Evolutionary conservation across 225 moss, liverwort and hornwort species (phyloP).

Genomic region (Pleurozium schreberi): DNA sequence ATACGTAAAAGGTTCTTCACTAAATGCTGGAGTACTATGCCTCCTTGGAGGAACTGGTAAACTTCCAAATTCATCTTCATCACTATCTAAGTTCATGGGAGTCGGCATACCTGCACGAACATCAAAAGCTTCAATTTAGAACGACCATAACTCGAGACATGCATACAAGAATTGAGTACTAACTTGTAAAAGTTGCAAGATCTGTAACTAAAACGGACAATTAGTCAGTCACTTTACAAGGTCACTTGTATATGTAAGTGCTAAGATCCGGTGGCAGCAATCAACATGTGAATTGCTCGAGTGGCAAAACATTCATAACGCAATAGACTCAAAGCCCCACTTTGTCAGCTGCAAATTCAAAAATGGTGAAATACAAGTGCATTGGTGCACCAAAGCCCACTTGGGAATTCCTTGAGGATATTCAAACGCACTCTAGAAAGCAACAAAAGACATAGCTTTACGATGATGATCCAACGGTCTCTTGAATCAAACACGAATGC

Average conservation of each 20-base stretch:
- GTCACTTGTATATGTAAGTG: neutral
- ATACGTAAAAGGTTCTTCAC: conserved; percentile 67
- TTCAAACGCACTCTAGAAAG: neutral
- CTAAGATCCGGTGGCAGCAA: neutral
- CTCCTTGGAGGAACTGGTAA: neutral
- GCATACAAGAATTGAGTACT: neutral
- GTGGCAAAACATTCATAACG: neutral
- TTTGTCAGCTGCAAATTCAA: neutral
- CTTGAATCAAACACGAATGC: too few relatives aligned
- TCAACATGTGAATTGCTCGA: neutral
- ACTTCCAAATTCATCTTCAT: conserved; percentile 27
- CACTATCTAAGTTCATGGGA: conserved; percentile 48
- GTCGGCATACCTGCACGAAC: conserved; percentile 14
- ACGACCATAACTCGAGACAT: neutral
- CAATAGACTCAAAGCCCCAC: neutral
- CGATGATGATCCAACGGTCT: too few relatives aligned
- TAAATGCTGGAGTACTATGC: neutral
- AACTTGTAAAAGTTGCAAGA: neutral
- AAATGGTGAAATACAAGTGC: neutral
- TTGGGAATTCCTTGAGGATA: neutral
- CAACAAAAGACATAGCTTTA: too few relatives aligned
- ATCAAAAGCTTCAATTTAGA: neutral
- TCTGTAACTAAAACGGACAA: neutral
- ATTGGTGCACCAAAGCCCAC: neutral
- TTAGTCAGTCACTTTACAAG: neutral